Base-by-base conservation (phyloP, 805 yeast species). In the Ogataea nitratoaversa region DNA sequence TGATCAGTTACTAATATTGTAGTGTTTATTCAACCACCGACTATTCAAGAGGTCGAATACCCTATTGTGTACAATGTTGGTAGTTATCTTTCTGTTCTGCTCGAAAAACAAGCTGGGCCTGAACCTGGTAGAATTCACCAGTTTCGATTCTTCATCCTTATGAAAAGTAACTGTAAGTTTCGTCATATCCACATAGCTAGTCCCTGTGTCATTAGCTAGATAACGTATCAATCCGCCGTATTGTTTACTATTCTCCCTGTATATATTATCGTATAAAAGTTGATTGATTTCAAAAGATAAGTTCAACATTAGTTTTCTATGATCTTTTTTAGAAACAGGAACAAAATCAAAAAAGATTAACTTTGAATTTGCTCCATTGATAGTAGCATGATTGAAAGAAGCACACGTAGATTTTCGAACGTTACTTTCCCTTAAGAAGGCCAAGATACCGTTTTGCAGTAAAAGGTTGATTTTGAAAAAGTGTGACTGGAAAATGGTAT, bases 21-120 rank as follows among this genome's bases (percentile, higher is more conserved):
- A 54, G 19, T 46, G 41, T 40, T 45, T 46, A 25, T 38, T 30
- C 28, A 58, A 27, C 32, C 27, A 35, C 8, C 29, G 5, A 7
- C 45, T 24, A 36, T 62, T 61, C 14, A 63, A 42, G 19, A 62
- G 40, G 37, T 64, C 68, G 40, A 52, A 64, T 2, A 63, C 43
- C 32, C 49, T 52, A 34, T 58, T 57, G 32, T 63, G 66, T 4
- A 63, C 47, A 19, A 42, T 45, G 30, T 47, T 48, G 2, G 59
- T 45, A 13, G 56, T 48, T 20, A 56, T 19, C 47, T 39, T 50
- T 43, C 42, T 49, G 38, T 48, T 47, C 9, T n/a, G 31, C 16
- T 29, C 31, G 16, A 29, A 29, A 14, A 29, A 29, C 6, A 29
- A 16, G n/a, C 31, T 11, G 4, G 18, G 9, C 19, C 31, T 7